Evolutionary conservation across 2,329 filamentous ascomycete genomes (phyloP).

Genomic region (Coleophoma cylindrospora): DNA sequence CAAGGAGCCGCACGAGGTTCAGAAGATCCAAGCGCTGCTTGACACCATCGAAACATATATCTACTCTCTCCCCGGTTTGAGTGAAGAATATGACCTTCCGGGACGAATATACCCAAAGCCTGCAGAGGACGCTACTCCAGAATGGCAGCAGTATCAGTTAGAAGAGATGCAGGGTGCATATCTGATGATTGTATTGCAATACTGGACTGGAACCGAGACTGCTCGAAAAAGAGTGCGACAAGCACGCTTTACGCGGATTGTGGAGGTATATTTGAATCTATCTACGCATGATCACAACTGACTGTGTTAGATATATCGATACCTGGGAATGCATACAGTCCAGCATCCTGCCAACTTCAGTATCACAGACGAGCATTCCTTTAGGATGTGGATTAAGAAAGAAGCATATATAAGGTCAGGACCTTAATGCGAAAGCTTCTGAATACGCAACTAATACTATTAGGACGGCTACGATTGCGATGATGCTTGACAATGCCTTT

Average conservation of each 20-base stretch:
- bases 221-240: constrained; percentile 23
- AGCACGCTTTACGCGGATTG: constrained; percentile 20
- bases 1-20: constrained; percentile 14
- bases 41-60: constrained; percentile 22
- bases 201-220: constrained; percentile 22
- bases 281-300: not conserved
- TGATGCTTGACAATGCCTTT: constrained; percentile 26
- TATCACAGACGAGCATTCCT: constrained; percentile 21
- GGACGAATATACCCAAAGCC: constrained; percentile 18
- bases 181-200: constrained; percentile 25
- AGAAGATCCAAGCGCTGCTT: constrained; percentile 16
- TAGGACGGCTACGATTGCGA: constrained; percentile 18
- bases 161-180: constrained; percentile 27
- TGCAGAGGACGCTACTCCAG: constrained; percentile 13
- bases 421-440: not conserved
- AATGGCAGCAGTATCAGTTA: constrained; percentile 25
- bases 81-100: constrained; percentile 22
- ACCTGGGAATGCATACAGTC: constrained; percentile 15
- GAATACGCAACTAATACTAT: constrained; percentile 1
- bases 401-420: constrained; percentile 22
- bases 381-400: constrained; percentile 21
- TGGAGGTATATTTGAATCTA: constrained; percentile 15
- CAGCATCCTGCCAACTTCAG: constrained; percentile 17
- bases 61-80: constrained; percentile 20
- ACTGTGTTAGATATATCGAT: constrained; percentile 20